phyloP scores from a whole-genome alignment of 164 flowering plant genomes.

The Vitis labrusca region DNA sequence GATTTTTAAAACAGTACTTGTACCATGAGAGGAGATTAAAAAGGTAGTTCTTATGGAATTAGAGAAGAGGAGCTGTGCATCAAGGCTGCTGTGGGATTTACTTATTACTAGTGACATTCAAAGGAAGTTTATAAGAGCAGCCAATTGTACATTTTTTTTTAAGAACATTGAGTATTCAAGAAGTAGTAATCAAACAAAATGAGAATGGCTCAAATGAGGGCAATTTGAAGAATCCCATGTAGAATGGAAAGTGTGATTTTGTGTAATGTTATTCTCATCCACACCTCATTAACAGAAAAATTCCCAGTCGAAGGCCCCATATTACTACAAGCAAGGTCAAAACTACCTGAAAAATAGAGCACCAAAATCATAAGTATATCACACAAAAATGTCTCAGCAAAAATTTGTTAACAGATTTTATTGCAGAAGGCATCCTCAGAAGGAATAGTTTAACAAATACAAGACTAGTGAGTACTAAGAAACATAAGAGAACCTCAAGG shows the following conservation, averaged over 20 bases:
- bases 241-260: not conserved
- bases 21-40: too few species aligned
- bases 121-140: too few species aligned
- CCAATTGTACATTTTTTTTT: too few species aligned
- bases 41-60: too few species aligned
- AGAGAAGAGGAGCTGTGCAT: too few species aligned
- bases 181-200: not conserved
- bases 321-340: slow-evolving; percentile 65
- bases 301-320: slow-evolving; percentile 89
- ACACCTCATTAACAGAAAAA: slow-evolving; percentile 88
- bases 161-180: not conserved
- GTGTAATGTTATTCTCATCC: not conserved
- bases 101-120: too few species aligned
- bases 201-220: not conserved
- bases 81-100: too few species aligned
- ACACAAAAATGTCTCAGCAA: too few species aligned
- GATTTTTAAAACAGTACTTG: too few species aligned
- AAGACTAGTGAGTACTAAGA: not conserved
- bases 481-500: not conserved
- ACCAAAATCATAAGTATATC: slow-evolving; percentile 1
- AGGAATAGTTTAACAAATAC: not conserved
- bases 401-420: too few species aligned
- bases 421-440: not conserved
- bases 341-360: slow-evolving; percentile 58
- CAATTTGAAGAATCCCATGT: not conserved